Evolutionary conservation across 257 asterid species (phyloP), one percentile per base, ranked within the genome.

Genomic region (Solanum chilense): DNA sequence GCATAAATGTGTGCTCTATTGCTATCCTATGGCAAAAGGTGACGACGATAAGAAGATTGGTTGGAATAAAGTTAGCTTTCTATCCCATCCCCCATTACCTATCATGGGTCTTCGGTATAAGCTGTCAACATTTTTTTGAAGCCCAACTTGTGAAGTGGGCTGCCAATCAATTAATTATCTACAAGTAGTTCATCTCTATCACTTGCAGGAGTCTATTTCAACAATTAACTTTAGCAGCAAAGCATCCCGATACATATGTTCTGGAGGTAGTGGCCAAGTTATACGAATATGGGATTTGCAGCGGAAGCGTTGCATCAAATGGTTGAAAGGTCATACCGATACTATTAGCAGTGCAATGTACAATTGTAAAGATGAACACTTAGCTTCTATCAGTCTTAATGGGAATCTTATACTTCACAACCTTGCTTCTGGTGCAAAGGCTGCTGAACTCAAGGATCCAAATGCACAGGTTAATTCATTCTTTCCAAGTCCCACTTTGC

Each of bases 271-370:
- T 87, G 96, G 98, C 87, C 98, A 96, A 93, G 92, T 96, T 93
- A 98, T 97, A 76, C 91, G 95, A 77, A 94, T 97, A 91, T 97
- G 99, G 99, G 99, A 97, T 92, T 93, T 97, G 93, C 99, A 97
- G 92, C 94, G 93, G 88, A 94, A 92, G 91, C 93, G 98, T 45
- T 97, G 99, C 73, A 93, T 96, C 84, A 96, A 96, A 95, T 93
- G 98, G 98, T 91, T 96, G 93, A 97, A 94, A 94, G 99, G 99
- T 83, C 99, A 97, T 82, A 93, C 94, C 44, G 98, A 94, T 92
- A 91, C 97, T 10, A 94, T 97, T 86, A 96, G 98, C 27, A 98
- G 98, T 86, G 96, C 93, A 73, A 91, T 94, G 97, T 96, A 96
- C 94, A 97, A 97, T 89, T 97, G 99, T 91, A 97, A 93, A 91